Evolutionary conservation across 106 monocot genomes (phyloP), one percentile per base, ranked within the genome.

Genomic region (Chionographis japonica): DNA sequence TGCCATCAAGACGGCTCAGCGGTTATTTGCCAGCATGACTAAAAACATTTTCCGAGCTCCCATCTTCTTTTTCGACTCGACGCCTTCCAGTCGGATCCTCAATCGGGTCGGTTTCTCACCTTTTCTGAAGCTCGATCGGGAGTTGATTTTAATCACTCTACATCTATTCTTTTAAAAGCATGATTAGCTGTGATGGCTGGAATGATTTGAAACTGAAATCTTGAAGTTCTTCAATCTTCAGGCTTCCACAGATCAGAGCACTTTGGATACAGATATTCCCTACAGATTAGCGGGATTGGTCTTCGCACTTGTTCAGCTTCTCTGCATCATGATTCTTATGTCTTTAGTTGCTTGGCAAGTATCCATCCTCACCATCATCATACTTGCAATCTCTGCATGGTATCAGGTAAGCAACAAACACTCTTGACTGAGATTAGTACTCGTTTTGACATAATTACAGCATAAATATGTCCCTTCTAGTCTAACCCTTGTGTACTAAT

Each of bases 281-380:
- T 91, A 85, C 79, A 88, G 91, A 75, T 56, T 95, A 40, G 94
- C 85, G 5, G 90, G 94, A 80, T 66, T 91, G 52, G 77, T 81
- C n/a, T 91, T 91, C 41, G 85, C 94, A 40, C 80, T 91, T 68
- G 74, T 95, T 72, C 91, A 95, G 73, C 90, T 95, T 12, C 62
- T 91, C 12, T 74, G 83, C 66, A 95, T 88, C 66, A 85, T 95
- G 60, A 51, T 81, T 74, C 73, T 95, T 6, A 95, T 95, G 91
- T 83, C 85, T 35, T 79, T 76, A 81, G 75, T 91, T 70, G 83
- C 85, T 2, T 88, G 90, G 94, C 82, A 78, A 27, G 81, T 95
- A 36, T 69, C 90, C 43, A 39, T 86, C 69, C 74, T 95, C 9
- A 86, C 91, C 62, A 36, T 85, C 49, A 41, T 75, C 10, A 68